Base-by-base conservation (phyloP, 306 rosid species). In the Cajanus cajan region DNA sequence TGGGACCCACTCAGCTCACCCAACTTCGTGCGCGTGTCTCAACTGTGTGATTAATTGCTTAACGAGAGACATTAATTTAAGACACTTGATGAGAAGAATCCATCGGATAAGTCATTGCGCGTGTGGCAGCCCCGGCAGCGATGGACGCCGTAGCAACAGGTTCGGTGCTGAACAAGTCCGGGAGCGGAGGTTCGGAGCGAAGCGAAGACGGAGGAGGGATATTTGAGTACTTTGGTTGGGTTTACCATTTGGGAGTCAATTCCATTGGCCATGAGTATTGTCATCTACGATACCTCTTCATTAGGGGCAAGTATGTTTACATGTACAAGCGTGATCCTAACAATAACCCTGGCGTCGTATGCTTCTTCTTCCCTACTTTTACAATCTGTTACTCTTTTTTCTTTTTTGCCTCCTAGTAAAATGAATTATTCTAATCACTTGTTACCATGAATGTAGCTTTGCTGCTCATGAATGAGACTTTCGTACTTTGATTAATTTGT, bases 311-410 rank as follows among this genome's bases (percentile, higher is more conserved):
- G 75, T 85, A 88, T 43, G 88, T 94, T 5, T 57, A 78, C 68
- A 83, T 94, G 98, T 92, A 86, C 84, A 92, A 94, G 78, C 96
- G 97, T 13, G 97, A 94, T 80, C 98, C 98, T 28, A 91, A 89
- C 58, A 93, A 90, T 13, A 19, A 50, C 66, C 97, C 92, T 1
- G 87, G 83, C 90, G 82, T 89, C 83, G 98, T 94, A 86, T 44
- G 89, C 14, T 4, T 64, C 75, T 19, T 47, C 57, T 75, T 36
- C 15, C 7, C 34, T 15, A 13, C 45, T 57, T 0, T 6, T 39
- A 5, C n/a, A n/a, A n/a, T n/a, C n/a, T n/a, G n/a, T n/a, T n/a
- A n/a, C n/a, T n/a, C 25, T 5, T n/a, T 7, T 48, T 63, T 7
- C 2, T 4, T 9, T 54, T 50, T 21, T 59, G 18, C 24, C 25